Base-by-base conservation (phyloP, 1,139 yeast genomes). In the Saccharomycopsis hybrid region DNA sequence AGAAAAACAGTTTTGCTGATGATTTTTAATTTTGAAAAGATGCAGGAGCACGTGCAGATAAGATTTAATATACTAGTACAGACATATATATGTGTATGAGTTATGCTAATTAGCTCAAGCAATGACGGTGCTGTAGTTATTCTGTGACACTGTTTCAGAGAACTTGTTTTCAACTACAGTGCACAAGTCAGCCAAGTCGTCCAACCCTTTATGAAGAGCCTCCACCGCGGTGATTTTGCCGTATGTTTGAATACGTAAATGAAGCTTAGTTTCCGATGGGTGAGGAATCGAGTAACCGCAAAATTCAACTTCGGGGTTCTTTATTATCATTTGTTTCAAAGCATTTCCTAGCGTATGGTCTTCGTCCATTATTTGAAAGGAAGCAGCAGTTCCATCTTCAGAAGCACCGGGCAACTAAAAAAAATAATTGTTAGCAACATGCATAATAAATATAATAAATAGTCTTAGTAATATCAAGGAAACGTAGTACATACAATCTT, bases 281-380 rank as follows among this genome's bases (percentile, higher is more conserved):
- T 92, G 98, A n/a, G 98, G 98, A 56, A 92, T 94, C 46, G 97
- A 87, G 70, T 92, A 92, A 53, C 98, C 98, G 64, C 97, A 92
- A 66, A 94, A 92, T 63, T 92, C 98, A 35, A 92, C 97, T 59
- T 89, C 95, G 39, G 97, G 96, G 69, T 92, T 92, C 70, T 90
- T 90, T 96, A 92, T 89, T 60, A 92, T 88, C 62, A 92, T 80
- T 66, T 89, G 90, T 65, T 97, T 81, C 54, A 92, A 76, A 3
- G 97, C 86, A 64, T 92, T 92, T 29, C 97, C 98, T 52, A 92
- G 69, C 1, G 98, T 92, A 65, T 92, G 98, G 67, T 92, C 97
- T 66, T 92, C 98, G 58, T 89, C 94, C 35, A 78, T 65, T 55
- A 92, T 82, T 68, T 92, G 96, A 70, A 92, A 94, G 2, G 97